Base-by-base conservation (phyloP, 257 asterid genomes). In the Rauvolfia tetraphylla region DNA sequence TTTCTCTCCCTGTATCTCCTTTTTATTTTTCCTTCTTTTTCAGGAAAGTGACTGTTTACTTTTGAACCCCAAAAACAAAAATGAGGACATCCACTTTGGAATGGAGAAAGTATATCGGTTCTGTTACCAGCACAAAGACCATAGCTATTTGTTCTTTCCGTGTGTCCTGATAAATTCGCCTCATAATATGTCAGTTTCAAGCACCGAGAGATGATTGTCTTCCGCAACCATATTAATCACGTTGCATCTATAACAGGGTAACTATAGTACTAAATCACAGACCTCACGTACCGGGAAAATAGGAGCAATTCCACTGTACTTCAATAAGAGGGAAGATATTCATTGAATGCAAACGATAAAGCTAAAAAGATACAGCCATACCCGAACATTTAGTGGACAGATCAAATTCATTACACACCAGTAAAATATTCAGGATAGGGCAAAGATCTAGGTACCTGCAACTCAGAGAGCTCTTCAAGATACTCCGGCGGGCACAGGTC, bases 401-500 rank as follows among this genome's bases (percentile, higher is more conserved):
- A 63, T 31, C 23, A 63, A 63, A 33, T 7, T 9, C 66, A 6
- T 20, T 18, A 38, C 34, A 36, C 48, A 34, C 70, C 13, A 65
- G 33, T 4, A 34, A 7, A 36, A 22, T 34, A 65, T 18, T 33
- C 46, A 62, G 10, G 34, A 39, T 14, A 67, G 15, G 29, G 11
- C 23, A 36, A 8, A 67, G 51, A 36, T 6, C 29, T 33, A 74
- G 48, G 59, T 75, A 85, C 98, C 98, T 95, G 99, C 84, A 95
- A 81, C 82, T 88, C 80, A 49, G 98, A 80, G 56, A 95, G 96
- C 91, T 95, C 98, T 82, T 95, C 99, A 42, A 95, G 90, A 82
- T 84, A 95, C 66, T 75, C 79, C 10, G 97, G 90, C 0, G 98
- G 99, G 78, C 99, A 95, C 72, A 95, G 87, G 79, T 95, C 99